Conservation (phyloP, 1,139 yeast species). For the Protomyces gravidus region DNA sequence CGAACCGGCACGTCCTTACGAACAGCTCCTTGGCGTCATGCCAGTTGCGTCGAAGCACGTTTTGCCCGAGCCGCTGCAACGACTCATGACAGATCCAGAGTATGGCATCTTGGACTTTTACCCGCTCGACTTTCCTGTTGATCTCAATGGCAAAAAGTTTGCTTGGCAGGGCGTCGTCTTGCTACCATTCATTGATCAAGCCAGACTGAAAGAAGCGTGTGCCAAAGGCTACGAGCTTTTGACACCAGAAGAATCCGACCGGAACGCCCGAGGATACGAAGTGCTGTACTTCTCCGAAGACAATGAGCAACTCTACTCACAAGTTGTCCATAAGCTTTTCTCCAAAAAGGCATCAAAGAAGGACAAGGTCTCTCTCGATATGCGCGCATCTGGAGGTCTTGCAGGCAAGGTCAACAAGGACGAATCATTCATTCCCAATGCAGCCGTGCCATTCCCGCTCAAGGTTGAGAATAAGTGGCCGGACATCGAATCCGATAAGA, state of each 20-base stretch:
- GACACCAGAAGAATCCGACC: slow-evolving; percentile 60
- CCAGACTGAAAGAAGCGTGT: slow-evolving; percentile 63
- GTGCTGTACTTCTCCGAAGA: slow-evolving; percentile 39
- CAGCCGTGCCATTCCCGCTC: slow-evolving; percentile 57
- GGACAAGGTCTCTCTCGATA: slow-evolving; percentile 32
- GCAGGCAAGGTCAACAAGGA: slow-evolving; percentile 59
- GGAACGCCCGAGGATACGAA: slow-evolving; percentile 50
- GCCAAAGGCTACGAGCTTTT: slow-evolving; percentile 59
- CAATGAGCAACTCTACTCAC: slow-evolving; percentile 35
- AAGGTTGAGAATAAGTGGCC: slow-evolving; percentile 43
- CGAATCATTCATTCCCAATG: slow-evolving; percentile 49
- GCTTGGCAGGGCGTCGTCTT: slow-evolving; percentile 94
- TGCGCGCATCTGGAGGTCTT: slow-evolving; percentile 44
- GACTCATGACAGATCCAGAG: slow-evolving; percentile 71
- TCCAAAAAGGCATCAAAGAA: slow-evolving; percentile 38
- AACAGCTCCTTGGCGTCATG: slow-evolving; percentile 93
- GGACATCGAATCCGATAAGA: slow-evolving; percentile 55
- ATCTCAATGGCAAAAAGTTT: slow-evolving; percentile 93
- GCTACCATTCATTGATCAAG: slow-evolving; percentile 83
- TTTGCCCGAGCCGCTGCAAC: slow-evolving; percentile 76
- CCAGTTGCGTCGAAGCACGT: slow-evolving; percentile 91
- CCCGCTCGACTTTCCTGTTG: slow-evolving; percentile 82
- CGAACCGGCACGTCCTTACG: slow-evolving; percentile 84
- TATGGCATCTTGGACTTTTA: slow-evolving; percentile 88
- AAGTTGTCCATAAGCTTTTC: slow-evolving; percentile 35